Evolutionary conservation across 2,329 filamentous ascomycete genomes (phyloP), one percentile per base, ranked within the genome.

Genomic region (Proliferodiscus dingleyae): DNA sequence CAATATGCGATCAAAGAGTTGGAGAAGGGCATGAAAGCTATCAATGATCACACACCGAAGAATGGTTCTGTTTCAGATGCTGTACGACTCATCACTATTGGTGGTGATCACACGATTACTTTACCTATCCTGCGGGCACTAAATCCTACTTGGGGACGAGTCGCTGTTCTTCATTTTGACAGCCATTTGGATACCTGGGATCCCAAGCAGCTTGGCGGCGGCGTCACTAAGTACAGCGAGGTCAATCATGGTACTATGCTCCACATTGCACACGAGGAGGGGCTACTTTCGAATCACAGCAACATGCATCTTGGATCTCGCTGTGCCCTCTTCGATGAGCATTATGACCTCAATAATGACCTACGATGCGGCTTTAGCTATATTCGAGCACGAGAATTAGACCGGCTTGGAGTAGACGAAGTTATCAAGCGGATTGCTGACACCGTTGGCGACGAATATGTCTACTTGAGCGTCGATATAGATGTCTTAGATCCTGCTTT

Each of bases 171-270:
- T 0, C 60, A 62, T 41, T 61, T 62, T 41, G 60, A 62, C 41
- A 56, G 51, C 21, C 60, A 62, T 41, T 49, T 62, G 9, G 60
- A 61, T 36, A 61, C 59, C 2, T 61, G 59, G 59, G 58, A 62
- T 40, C 59, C 60, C 0, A 53, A 51, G 36, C 50, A 58, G 29
- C 59, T 61, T 10, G 59, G 59, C 10, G 60, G 59, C 6, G 58
- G 58, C 0, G 7, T 60, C 3, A 53, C 58, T 0, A 60, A 62
- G 15, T 55, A 62, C 22, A 46, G 59, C 2, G 56, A 59, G 34
- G 48, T 63, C 10, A 62, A 62, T 24, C 61, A 63, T 34, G 61
- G 61, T 2, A 62, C 61, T 1, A 61, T 63, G 55, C 49, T 63
- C 8, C 60, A 62, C 32, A 61, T 62, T n/a, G 61, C 61, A 7